A percentile compares a stretch with the other conserved stretches of the same genome.
These are phyloP conservation scores for Beauveria asiatica DNA, from an alignment of 2,329 filamentous ascomycete species.

Conservation along the genomic window DNA sequence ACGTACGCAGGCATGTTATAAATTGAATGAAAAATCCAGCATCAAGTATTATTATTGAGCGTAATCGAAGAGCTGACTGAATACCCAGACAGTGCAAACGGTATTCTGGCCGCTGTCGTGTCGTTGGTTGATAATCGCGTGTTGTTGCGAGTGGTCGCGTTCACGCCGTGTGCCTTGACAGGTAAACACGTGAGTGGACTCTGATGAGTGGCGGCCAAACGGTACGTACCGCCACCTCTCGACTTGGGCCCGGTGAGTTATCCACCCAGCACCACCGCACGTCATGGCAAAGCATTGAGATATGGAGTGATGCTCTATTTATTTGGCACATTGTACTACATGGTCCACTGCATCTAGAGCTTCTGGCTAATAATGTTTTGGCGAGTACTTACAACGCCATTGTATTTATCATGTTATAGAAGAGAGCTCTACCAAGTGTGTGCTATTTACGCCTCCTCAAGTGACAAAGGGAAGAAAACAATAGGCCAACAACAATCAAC, in stretches of 20 bases:
- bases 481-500: constrained; percentile 16
- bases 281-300: no score
- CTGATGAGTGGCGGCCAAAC: not conserved
- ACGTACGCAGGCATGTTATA: constrained; percentile 38
- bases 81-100: not conserved
- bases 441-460: constrained; percentile 1
- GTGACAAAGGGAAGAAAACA: constrained; percentile 23
- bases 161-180: constrained; percentile 5
- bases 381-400: not conserved
- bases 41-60: not conserved
- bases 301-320: no score
- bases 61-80: not conserved
- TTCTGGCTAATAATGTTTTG: not conserved
- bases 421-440: constrained; percentile 1
- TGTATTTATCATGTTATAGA: not conserved
- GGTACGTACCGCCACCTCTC: constrained; percentile 4
- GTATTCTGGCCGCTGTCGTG: not conserved
- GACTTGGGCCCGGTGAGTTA: not conserved
- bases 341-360: no score
- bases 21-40: not conserved
- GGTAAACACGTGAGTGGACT: constrained; percentile 9
- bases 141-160: constrained; percentile 7
- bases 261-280: not conserved
- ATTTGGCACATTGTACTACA: no score
- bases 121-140: constrained; percentile 1